phyloP scores from a whole-genome alignment of 768 basidiomycete genomes.

The Suillus subluteus region DNA sequence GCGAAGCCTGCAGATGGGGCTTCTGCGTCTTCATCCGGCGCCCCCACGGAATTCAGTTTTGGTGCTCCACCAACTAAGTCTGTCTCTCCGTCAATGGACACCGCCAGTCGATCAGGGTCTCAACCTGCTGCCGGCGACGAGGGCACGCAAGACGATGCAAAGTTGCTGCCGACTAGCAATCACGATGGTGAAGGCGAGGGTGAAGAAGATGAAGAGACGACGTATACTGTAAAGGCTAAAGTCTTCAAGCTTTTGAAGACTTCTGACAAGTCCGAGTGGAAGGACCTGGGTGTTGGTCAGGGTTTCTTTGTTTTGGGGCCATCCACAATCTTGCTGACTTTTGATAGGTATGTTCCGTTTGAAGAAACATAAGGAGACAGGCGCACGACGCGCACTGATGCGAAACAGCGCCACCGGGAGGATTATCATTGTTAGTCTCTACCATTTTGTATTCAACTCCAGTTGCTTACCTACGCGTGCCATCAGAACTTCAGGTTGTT shows the following conservation, averaged over 20 bases:
- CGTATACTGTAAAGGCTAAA: conserved; percentile 59
- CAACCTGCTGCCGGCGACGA: conserved; percentile 38
- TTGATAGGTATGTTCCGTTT: conserved; percentile 63
- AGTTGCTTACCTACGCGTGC: conserved; percentile 15
- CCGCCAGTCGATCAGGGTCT: conserved; percentile 28
- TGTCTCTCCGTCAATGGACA: conserved; percentile 29
- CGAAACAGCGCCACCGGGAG: conserved; percentile 78
- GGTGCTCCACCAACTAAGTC: conserved; percentile 26
- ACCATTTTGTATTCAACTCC: neutral
- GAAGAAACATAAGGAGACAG: conserved; percentile 73
- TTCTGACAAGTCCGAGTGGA: conserved; percentile 56
- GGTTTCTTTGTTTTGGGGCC: conserved; percentile 15
- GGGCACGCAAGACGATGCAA: conserved; percentile 15
- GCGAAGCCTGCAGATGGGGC: conserved; percentile 22
- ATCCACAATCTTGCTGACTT: neutral
- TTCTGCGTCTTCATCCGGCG: conserved; percentile 17
- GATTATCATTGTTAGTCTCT: conserved; percentile 64
- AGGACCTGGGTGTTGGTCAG: conserved; percentile 69
- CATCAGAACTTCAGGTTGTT: conserved; percentile 78
- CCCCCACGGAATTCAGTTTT: conserved; percentile 28
- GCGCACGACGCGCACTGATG: conserved; percentile 61
- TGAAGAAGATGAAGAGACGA: conserved; percentile 79
- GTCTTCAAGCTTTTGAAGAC: conserved; percentile 62
- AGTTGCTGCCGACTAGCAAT: conserved; percentile 28
- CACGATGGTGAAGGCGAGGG: conserved; percentile 79